Conservation (phyloP, 106 monocot genomes). For the Iris macrosiphon region DNA sequence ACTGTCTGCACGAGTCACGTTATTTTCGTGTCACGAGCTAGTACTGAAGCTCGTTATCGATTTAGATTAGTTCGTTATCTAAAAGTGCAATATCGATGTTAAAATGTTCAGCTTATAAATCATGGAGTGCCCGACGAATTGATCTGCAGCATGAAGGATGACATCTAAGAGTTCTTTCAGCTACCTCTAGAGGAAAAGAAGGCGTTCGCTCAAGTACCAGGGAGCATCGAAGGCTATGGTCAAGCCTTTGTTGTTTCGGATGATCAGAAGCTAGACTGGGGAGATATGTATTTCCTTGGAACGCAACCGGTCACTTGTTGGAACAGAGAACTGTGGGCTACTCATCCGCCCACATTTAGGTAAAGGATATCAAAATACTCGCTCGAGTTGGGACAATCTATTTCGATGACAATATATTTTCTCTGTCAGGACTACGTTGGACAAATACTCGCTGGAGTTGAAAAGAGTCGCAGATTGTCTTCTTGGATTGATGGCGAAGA, state of each 20-base stretch:
- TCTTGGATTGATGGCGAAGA: conserved; percentile 11
- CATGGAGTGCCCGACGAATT: conserved; percentile 30
- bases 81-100: too few relatives aligned
- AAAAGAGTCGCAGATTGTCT: conserved; percentile 9
- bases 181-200: conserved; percentile 33
- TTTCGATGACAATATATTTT: background rate
- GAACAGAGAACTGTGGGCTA: conserved; percentile 30
- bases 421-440: conserved; percentile 10
- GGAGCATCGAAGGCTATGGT: conserved; percentile 35
- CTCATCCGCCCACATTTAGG: conserved; percentile 41
- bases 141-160: conserved; percentile 14
- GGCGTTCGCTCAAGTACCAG: conserved; percentile 1
- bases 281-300: conserved; percentile 18
- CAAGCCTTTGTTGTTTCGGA: conserved; percentile 34
- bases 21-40: too few relatives aligned
- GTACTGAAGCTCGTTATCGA: too few relatives aligned
- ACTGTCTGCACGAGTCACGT: too few relatives aligned
- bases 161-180: conserved; percentile 24
- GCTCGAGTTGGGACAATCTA: too few relatives aligned
- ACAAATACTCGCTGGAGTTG: conserved; percentile 14
- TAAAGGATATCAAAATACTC: too few relatives aligned
- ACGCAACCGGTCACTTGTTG: conserved; percentile 16
- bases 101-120: conserved; percentile 36
- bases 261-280: conserved; percentile 45
- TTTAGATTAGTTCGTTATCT: too few relatives aligned